These are phyloP conservation scores for Monilinia aucupariae DNA, from an alignment of 2,329 filamentous ascomycete species.

Conservation along the genomic window DNA sequence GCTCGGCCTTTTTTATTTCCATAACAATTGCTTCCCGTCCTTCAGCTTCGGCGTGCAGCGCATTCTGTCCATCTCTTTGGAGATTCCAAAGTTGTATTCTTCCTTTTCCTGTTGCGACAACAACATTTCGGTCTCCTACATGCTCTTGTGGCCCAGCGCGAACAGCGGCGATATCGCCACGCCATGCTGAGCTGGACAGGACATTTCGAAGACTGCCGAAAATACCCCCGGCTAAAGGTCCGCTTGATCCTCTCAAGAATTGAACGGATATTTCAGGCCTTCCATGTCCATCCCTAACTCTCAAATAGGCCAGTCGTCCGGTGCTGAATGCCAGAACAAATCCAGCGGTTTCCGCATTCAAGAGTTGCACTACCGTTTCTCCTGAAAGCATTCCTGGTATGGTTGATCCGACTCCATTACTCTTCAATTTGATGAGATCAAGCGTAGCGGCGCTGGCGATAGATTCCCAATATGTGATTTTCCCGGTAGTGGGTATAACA, in stretches of 20 bases:
- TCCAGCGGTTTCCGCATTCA: constrained; percentile 78
- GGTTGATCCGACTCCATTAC: constrained; percentile 69
- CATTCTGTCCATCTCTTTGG: constrained; percentile 79
- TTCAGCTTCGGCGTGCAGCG: constrained; percentile 67
- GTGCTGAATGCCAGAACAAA: constrained; percentile 81
- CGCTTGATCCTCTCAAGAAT: constrained; percentile 61
- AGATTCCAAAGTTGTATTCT: constrained; percentile 82
- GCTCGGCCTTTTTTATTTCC: constrained; percentile 53
- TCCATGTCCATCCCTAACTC: constrained; percentile 78
- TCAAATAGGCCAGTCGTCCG: constrained; percentile 81
- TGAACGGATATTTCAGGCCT: constrained; percentile 74
- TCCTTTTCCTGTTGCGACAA: constrained; percentile 72
- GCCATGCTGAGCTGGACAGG: constrained; percentile 62
- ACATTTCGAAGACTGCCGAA: constrained; percentile 77
- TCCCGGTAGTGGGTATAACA: constrained; percentile 76
- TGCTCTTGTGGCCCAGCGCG: constrained; percentile 65
- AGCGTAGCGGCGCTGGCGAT: constrained; percentile 83
- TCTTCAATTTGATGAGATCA: constrained; percentile 68
- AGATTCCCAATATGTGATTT: constrained; percentile 91
- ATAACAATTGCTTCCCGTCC: constrained; percentile 57
- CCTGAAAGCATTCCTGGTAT: constrained; percentile 71
- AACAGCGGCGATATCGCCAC: constrained; percentile 75
- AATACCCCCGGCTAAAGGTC: constrained; percentile 56
- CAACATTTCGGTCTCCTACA: constrained; percentile 77
- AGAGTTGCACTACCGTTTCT: constrained; percentile 70